Percentiles rank a stretch among this genome's conserved stretches.
These are phyloP conservation scores for Persicaria tinctoria DNA, from an alignment of 148 eudicot genomes.

Conservation along the genomic window DNA sequence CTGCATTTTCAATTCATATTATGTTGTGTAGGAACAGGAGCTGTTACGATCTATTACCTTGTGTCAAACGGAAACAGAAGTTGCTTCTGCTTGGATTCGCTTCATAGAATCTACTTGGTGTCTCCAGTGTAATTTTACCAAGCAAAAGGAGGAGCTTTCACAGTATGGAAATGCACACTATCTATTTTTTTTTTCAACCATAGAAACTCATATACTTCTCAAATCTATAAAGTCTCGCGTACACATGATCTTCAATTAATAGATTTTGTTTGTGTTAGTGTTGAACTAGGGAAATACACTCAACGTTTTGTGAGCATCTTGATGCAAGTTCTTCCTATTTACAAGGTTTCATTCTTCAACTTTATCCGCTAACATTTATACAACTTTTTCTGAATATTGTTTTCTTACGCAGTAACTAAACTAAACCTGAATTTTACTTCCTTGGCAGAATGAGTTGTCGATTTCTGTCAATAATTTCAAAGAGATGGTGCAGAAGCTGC, in stretches of 20 bases:
- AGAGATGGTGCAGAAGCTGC: conserved; percentile 35
- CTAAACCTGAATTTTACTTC: background rate
- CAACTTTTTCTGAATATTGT: background rate
- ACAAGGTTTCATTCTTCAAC: conserved; percentile 36
- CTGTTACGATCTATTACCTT: conserved; percentile 30
- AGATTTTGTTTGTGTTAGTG: conserved; percentile 22
- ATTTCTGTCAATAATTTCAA: conserved; percentile 24
- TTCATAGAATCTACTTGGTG: conserved; percentile 37
- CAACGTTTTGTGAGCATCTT: conserved; percentile 36
- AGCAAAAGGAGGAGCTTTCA: conserved; percentile 26
- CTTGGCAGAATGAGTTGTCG: conserved; percentile 23
- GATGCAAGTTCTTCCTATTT: conserved; percentile 29
- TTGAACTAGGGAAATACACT: conserved; percentile 37
- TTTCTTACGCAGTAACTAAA: background rate
- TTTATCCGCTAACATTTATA: background rate
- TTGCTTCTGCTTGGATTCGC: conserved; percentile 29
- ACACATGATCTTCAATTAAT: background rate
- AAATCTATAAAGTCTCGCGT: background rate
- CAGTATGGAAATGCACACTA: conserved; percentile 22
- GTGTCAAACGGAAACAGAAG: conserved; percentile 30
- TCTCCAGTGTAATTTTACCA: conserved; percentile 25
- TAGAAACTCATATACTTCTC: background rate
- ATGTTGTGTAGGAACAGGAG: conserved; percentile 34
- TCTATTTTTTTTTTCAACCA: background rate
- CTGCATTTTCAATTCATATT: background rate